Evolutionary conservation across 805 yeast species (phyloP).

Genomic region (Metschnikowia corniflorae): DNA sequence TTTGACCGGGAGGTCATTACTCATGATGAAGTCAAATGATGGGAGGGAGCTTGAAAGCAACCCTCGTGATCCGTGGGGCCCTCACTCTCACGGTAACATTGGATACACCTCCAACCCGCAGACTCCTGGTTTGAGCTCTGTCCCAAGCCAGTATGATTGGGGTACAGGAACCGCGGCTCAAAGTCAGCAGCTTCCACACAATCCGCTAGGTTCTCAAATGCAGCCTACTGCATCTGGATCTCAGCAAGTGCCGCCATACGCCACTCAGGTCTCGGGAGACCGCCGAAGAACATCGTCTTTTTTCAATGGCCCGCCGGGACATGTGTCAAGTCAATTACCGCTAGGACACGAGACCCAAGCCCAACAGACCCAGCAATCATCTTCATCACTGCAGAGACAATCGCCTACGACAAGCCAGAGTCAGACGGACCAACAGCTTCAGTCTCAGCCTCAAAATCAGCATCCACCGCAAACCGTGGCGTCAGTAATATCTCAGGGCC

Average conservation of each 20-base stretch:
- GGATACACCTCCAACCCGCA: constrained; percentile 34
- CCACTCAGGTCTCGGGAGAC: constrained; percentile 19
- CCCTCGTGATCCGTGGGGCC: constrained; percentile 45
- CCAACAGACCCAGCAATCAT: constrained; percentile 6
- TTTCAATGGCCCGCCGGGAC: constrained; percentile 32
- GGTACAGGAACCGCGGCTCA: constrained; percentile 7
- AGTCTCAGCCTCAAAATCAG: constrained; percentile 2
- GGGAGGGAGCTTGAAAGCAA: constrained; percentile 46
- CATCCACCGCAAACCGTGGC: constrained; percentile 14
- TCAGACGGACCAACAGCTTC: constrained; percentile 6
- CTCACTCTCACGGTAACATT: constrained; percentile 13
- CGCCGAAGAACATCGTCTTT: constrained; percentile 54
- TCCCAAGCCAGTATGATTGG: constrained; percentile 17
- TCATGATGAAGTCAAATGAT: constrained; percentile 45
- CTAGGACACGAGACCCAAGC: constrained; percentile 6
- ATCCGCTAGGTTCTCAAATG: not conserved
- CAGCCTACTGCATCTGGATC: constrained; percentile 4
- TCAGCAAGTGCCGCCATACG: constrained; percentile 2
- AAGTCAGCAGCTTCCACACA: constrained; percentile 6
- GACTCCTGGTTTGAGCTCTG: constrained; percentile 30
- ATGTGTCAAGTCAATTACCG: constrained; percentile 3
- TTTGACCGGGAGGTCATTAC: constrained; percentile 39
- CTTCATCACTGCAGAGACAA: constrained; percentile 3
- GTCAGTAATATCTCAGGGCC: constrained; percentile 18
- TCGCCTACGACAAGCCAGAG: constrained; percentile 3